Base-by-base conservation (phyloP, 148 eudicot species). In the Vaccinium corymbosum region DNA sequence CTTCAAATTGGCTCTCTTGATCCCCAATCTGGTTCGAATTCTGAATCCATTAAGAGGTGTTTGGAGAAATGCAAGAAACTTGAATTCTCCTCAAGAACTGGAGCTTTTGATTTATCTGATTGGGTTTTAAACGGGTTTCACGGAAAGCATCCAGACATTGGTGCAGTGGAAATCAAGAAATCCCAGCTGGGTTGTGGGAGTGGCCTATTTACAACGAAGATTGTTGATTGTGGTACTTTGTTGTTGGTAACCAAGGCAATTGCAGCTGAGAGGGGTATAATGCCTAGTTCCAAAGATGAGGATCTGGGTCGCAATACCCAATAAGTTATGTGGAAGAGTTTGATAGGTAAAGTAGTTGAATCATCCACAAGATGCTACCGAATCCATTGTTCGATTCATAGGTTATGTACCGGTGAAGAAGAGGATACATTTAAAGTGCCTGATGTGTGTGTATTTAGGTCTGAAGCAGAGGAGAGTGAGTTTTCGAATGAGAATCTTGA, bases 271-370 rank as follows among this genome's bases (percentile, higher is more conserved):
- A 91, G 98, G 77, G 94, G 94, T 46, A 94, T 95, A 20, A 79
- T 94, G 68, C 94, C 97, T 42, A 88, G 90, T 16, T 80, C 81
- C 80, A 75, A 79, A 1, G 62, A 49, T 2, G 81, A 79, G n/a
- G 90, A 82, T 71, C 85, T 88, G 59, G 90, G 92, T 0, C 88
- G 91, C 83, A 91, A 87, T 76, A 93, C 88, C 3, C 95, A 95
- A 48, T 64, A 92, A 38, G 91, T 91, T 16, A 91, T 93, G 92
- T 95, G 97, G 97, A 94, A 93, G 92, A 94, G 91, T 89, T 93
- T 95, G 83, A 83, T 95, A 22, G 93, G 89, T 46, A 91, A 88
- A 85, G 92, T 95, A 16, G 88, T 74, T 76, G 93, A 93, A 68
- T 86, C 92, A 1, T 87, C 89, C 10, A 56, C 76, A 27, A 93